Evolutionary conservation across 2,329 filamentous ascomycete species (phyloP).

Genomic region (Hirsutella minnesotensis): DNA sequence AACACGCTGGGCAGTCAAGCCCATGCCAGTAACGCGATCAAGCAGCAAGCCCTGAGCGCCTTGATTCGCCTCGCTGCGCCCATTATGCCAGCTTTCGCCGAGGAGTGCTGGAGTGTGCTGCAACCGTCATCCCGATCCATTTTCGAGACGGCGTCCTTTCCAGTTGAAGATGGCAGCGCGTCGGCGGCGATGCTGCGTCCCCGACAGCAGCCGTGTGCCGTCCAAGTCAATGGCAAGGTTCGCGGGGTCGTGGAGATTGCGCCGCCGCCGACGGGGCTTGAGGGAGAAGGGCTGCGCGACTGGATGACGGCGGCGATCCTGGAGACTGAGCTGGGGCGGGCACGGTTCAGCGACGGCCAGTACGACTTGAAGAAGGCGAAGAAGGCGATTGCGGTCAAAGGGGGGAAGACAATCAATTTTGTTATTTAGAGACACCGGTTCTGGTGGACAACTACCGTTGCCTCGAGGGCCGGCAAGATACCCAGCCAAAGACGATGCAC

Average conservation of each 20-base stretch:
- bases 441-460: too few relatives aligned
- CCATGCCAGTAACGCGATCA: slow-evolving; percentile 28
- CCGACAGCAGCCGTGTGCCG: slow-evolving; percentile 44
- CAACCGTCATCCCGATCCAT: slow-evolving; percentile 25
- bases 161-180: slow-evolving; percentile 38
- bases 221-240: slow-evolving; percentile 73
- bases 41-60: slow-evolving; percentile 35
- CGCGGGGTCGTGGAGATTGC: slow-evolving; percentile 56
- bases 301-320: slow-evolving; percentile 54
- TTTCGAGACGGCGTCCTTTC: slow-evolving; percentile 44
- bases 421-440: slow-evolving; percentile 32
- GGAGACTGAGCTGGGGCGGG: slow-evolving; percentile 45
- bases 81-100: slow-evolving; percentile 67
- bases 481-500: too few relatives aligned
- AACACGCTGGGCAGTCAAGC: slow-evolving; percentile 47
- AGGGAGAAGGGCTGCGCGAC: slow-evolving; percentile 33
- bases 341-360: slow-evolving; percentile 37
- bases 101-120: slow-evolving; percentile 65
- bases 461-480: too few relatives aligned
- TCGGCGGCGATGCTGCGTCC: slow-evolving; percentile 36
- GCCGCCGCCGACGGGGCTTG: slow-evolving; percentile 29
- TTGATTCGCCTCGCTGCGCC: slow-evolving; percentile 67
- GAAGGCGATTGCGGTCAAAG: slow-evolving; percentile 53
- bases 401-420: slow-evolving; percentile 64
- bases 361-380: slow-evolving; percentile 40